Base-by-base conservation (phyloP, 345 rosid genomes). In the Gossypium rotundifolium region DNA sequence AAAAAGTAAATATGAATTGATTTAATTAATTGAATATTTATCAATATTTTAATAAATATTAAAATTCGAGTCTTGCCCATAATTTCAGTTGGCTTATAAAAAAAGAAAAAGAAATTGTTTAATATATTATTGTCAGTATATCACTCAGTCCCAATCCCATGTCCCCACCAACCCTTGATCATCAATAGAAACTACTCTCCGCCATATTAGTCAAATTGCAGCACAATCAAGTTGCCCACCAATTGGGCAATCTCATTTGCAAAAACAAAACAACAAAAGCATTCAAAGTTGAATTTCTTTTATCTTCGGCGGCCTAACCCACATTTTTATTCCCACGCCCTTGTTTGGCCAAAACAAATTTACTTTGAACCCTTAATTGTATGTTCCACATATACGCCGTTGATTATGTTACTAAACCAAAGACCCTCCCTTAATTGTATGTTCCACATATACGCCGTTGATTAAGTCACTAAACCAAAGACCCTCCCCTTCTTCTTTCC, bases 301-400 rank as follows among this genome's bases (percentile, higher is more conserved):
- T 22, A 33, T 12, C 18, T 66, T 66, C 14, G 71, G 55, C 53
- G 1, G 42, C 71, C 71, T 46, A 67, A 67, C 71, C 71, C 71
- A 46, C 16, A 22, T 48, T 48, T 68, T 23, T 16, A 9, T 51
- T 27, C 17, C 58, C 23, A 9, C 25, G 3, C 29, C 59, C 72
- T 25, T 14, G n/a, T 25, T 16, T 51, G 72, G 23, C 59, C 23
- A 49, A 49, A 49, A 8, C 25, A 27, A 69, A 51, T 59, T 17
- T 16, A 27, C 45, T 22, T 33, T 66, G 55, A 46, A 66, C 18
- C 11, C 38, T 66, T 38, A 22, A 66, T 22, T 45, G 3, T 46
- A 22, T 66, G 38, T 22, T 66, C 71, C 71, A 12, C 23, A 23
- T 22, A 12, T 7, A 12, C 33, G 55, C 55, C 71, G 71, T 23